phyloP scores from a whole-genome alignment of 352 stramenopile species.

The Globisporangium polare region DNA sequence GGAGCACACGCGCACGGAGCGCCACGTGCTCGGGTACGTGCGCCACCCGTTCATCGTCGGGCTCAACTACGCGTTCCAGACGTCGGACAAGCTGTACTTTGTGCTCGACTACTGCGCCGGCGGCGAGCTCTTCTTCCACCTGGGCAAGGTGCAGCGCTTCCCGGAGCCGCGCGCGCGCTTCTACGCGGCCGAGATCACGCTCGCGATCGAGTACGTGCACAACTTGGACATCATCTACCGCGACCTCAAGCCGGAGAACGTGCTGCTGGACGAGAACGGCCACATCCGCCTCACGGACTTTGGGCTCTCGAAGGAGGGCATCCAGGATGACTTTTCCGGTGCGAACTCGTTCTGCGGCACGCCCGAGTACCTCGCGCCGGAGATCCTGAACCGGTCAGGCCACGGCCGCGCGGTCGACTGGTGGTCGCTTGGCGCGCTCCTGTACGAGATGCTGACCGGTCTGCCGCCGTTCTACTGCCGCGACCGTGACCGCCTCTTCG shows the following conservation, averaged over 20 bases:
- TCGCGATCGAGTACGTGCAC: constrained; percentile 95
- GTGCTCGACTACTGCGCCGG: constrained; percentile 98
- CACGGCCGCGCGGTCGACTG: constrained; percentile 98
- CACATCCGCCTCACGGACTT: constrained; percentile 99
- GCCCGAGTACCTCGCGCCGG: constrained; percentile 98
- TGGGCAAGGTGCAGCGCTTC: constrained; percentile 93
- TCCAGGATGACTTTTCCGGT: constrained; percentile 90
- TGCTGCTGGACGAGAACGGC: constrained; percentile 94
- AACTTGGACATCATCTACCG: constrained; percentile 95
- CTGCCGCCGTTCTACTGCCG: constrained; percentile 93
- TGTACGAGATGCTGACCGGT: constrained; percentile 83
- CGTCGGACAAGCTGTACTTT: constrained; percentile 96
- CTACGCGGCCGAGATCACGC: constrained; percentile 96
- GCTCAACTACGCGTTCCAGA: constrained; percentile 96
- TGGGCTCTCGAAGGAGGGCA: constrained; percentile 89
- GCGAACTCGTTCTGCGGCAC: constrained; percentile 98
- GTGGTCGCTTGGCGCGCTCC: constrained; percentile 93
- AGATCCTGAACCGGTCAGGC: constrained; percentile 96
- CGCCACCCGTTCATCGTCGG: constrained; percentile 98
- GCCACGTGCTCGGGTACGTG: constrained; percentile 91
- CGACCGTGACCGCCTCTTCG: constrained; percentile 95
- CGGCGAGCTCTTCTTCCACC: constrained; percentile 94
- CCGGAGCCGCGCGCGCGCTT: constrained; percentile 92
- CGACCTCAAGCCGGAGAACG: constrained; percentile 96
- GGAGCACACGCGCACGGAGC: constrained; percentile 80